These are phyloP conservation scores for Tylopilus intermedius DNA, from an alignment of 768 basidiomycete species.

Conservation along the genomic window DNA sequence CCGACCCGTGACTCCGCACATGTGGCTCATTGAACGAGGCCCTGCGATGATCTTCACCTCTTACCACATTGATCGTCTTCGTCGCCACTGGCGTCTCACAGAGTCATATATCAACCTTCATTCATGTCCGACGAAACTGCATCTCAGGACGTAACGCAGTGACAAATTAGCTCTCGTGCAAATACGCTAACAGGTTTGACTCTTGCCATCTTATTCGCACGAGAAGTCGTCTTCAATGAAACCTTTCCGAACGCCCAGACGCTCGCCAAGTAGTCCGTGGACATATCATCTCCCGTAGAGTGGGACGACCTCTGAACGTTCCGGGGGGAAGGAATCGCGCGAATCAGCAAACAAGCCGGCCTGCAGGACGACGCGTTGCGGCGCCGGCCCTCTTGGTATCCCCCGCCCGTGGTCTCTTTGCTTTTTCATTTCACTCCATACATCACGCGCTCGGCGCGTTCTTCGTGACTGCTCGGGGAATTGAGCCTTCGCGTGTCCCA, in stretches of 20 bases:
- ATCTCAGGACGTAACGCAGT: slow-evolving; percentile 6
- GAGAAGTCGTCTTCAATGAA: background rate
- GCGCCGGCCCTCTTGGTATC: background rate
- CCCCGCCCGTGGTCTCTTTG: background rate
- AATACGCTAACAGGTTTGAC: background rate
- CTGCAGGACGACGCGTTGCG: slow-evolving; percentile 23
- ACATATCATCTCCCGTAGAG: background rate
- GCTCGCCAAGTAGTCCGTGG: background rate
- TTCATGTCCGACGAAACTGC: slow-evolving; percentile 22
- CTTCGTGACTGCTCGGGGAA: slow-evolving; percentile 13
- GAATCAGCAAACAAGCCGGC: slow-evolving; percentile 13
- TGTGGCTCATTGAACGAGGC: background rate
- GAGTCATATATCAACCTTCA: slow-evolving; percentile 7
- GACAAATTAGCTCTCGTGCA: background rate
- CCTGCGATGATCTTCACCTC: slow-evolving; percentile 16
- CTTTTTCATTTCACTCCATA: slow-evolving; percentile 18
- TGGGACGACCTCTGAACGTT: background rate
- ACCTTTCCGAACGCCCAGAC: background rate
- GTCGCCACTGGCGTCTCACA: slow-evolving; percentile 1
- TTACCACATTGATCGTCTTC: slow-evolving; percentile 15
- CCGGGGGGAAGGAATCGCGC: background rate
- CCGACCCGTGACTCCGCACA: too few species aligned
- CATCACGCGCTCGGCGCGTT: slow-evolving; percentile 12
- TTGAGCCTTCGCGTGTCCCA: background rate
- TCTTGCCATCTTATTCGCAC: background rate